Percentiles rank a stretch among this genome's conserved stretches.
Conservation (phyloP, 2,329 filamentous ascomycete species). For the Diaporthe nobilis region DNA sequence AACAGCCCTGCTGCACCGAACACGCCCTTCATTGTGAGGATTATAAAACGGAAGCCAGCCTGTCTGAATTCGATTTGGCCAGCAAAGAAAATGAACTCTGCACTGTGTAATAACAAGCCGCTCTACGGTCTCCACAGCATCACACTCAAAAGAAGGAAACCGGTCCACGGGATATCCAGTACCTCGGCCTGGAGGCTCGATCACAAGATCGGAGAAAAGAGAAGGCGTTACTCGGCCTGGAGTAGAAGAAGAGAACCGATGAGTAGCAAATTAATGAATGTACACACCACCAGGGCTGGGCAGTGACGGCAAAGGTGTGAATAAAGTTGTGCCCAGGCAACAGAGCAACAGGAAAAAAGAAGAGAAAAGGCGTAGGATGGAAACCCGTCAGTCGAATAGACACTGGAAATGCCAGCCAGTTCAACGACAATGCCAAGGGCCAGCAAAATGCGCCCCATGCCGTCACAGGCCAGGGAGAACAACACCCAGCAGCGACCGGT, state of each 20-base stretch:
- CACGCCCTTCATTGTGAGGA: conserved; percentile 43
- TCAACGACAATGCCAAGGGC: conserved; percentile 35
- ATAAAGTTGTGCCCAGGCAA: conserved; percentile 28
- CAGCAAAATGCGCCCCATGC: conserved; percentile 9
- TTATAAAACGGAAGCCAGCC: not conserved
- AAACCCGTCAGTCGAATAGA: conserved; percentile 43
- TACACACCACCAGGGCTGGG: conserved; percentile 20
- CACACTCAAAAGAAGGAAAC: conserved; percentile 42
- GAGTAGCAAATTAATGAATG: conserved; percentile 27
- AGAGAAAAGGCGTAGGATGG: conserved; percentile 43
- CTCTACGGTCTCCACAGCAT: conserved; percentile 19
- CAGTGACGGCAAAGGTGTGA: conserved; percentile 31
- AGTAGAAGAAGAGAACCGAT: conserved; percentile 44
- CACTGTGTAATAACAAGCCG: conserved; percentile 13
- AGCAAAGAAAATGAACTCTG: not conserved
- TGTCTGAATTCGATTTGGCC: conserved; percentile 10
- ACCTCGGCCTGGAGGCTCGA: conserved; percentile 7
- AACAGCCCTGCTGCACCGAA: conserved; percentile 39
- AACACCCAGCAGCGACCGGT: not conserved
- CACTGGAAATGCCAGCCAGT: conserved; percentile 43
- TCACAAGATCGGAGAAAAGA: conserved; percentile 34
- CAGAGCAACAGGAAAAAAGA: conserved; percentile 27
- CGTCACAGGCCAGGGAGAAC: conserved; percentile 5
- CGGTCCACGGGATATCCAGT: not conserved
- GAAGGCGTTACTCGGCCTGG: conserved; percentile 49